Evolutionary conservation across 2,329 filamentous ascomycete genomes (phyloP).

Genomic region (Cladosporium sp.): DNA sequence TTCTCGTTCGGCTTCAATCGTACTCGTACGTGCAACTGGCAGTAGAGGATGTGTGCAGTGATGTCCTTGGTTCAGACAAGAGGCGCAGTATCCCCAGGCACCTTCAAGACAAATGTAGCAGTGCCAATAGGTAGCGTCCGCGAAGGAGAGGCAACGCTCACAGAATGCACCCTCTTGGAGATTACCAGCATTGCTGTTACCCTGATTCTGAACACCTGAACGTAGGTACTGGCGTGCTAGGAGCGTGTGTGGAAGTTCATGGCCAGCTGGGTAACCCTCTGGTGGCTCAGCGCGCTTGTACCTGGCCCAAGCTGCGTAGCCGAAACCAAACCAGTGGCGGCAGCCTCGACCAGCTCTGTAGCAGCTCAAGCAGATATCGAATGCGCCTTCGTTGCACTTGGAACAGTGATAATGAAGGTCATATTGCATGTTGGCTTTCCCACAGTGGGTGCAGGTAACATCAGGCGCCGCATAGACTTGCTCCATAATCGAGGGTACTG

Average conservation of each 20-base stretch:
- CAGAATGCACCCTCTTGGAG: slow-evolving; percentile 82
- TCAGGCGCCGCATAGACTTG: background rate
- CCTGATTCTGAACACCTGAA: slow-evolving; percentile 17
- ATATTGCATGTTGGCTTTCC: slow-evolving; percentile 70
- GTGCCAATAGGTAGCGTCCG: slow-evolving; percentile 85
- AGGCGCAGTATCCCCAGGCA: slow-evolving; percentile 90
- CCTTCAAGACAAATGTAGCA: slow-evolving; percentile 84
- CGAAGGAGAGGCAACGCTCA: slow-evolving; percentile 64
- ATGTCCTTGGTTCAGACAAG: slow-evolving; percentile 75
- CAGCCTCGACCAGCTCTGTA: slow-evolving; percentile 75
- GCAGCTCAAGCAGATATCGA: slow-evolving; percentile 75
- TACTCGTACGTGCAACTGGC: slow-evolving; percentile 60
- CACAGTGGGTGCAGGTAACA: slow-evolving; percentile 61
- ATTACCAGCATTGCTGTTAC: slow-evolving; percentile 46
- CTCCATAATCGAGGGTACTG: too few relatives aligned
- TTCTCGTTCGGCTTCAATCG: slow-evolving; percentile 18
- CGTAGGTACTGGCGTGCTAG: slow-evolving; percentile 41
- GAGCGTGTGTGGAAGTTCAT: slow-evolving; percentile 51
- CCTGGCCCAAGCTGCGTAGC: slow-evolving; percentile 58
- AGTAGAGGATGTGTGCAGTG: slow-evolving; percentile 79
- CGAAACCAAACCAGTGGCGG: slow-evolving; percentile 83
- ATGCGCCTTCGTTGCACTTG: slow-evolving; percentile 64
- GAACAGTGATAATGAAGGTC: slow-evolving; percentile 79
- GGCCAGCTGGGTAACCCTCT: slow-evolving; percentile 36
- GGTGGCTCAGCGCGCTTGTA: slow-evolving; percentile 35